phyloP scores from a whole-genome alignment of 2,329 filamentous ascomycete species.

The Periglandula ipomoeae region DNA sequence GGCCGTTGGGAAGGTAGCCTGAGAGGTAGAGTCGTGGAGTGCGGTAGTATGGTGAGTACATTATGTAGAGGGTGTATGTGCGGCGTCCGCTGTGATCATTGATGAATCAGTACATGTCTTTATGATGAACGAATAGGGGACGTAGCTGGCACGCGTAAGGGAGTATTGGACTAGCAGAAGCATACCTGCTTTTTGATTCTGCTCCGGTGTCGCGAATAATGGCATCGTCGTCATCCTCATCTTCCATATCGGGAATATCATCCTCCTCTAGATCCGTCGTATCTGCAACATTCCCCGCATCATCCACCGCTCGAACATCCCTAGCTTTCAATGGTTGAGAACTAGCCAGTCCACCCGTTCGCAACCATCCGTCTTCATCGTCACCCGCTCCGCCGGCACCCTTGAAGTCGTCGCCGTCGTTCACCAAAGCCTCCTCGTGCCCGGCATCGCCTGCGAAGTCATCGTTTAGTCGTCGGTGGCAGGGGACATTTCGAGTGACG shows the following conservation, averaged over 20 bases:
- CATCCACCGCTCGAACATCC: constrained; percentile 82
- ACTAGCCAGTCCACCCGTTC: constrained; percentile 71
- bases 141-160: no score
- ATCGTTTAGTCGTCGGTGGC: constrained; percentile 81
- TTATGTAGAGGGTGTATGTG: constrained; percentile 98
- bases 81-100: constrained; percentile 57
- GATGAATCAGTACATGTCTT: not conserved
- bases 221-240: constrained; percentile 93
- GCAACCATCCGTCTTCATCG: constrained; percentile 83
- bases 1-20: constrained; percentile 71
- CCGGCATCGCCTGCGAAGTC: constrained; percentile 86
- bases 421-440: constrained; percentile 76
- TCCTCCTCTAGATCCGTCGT: constrained; percentile 60
- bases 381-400: constrained; percentile 37
- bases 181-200: constrained; percentile 37
- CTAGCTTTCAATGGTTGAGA: constrained; percentile 66
- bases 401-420: constrained; percentile 61
- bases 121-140: no score
- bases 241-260: constrained; percentile 97
- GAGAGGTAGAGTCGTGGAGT: constrained; percentile 93
- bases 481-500: constrained; percentile 89
- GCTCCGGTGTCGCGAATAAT: constrained; percentile 71
- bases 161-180: not conserved
- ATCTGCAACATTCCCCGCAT: constrained; percentile 77
- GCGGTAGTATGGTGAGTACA: constrained; percentile 93